These are phyloP conservation scores for Pestalotiopsis sp. DNA, from an alignment of 2,329 filamentous ascomycete species.

Conservation along the genomic window DNA sequence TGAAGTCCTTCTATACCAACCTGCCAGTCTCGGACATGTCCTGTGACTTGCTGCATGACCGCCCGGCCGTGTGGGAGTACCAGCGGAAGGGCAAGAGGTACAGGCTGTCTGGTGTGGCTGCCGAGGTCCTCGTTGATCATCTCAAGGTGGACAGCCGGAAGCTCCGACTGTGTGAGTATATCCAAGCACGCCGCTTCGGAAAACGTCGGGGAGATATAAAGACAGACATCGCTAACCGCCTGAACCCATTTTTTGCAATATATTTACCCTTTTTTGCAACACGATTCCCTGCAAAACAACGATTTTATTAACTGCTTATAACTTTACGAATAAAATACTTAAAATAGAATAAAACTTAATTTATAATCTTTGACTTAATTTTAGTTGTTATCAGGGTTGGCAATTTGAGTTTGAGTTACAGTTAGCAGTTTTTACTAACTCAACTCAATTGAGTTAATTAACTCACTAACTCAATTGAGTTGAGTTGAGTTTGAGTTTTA, in stretches of 20 bases:
- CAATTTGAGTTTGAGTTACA: too few relatives aligned
- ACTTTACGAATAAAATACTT: neutral
- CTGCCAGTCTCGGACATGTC: neutral
- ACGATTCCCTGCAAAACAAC: conserved; percentile 30
- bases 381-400: neutral
- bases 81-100: neutral
- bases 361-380: neutral
- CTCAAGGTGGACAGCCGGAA: neutral
- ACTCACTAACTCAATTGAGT: neutral
- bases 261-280: conserved; percentile 40
- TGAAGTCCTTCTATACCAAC: neutral
- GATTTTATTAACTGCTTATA: conserved; percentile 16
- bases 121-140: neutral
- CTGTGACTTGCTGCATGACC: neutral
- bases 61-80: neutral
- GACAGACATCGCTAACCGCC: neutral
- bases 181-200: conserved; percentile 16
- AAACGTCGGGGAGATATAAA: neutral
- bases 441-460: too few relatives aligned
- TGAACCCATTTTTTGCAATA: too few relatives aligned
- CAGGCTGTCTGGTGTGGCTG: neutral
- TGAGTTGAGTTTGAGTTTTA: neutral
- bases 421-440: neutral
- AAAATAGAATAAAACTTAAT: neutral
- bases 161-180: neutral